Evolutionary conservation across 306 rosid genomes (phyloP), one percentile per base, ranked within the genome.

Genomic region (Dryas drummondii): DNA sequence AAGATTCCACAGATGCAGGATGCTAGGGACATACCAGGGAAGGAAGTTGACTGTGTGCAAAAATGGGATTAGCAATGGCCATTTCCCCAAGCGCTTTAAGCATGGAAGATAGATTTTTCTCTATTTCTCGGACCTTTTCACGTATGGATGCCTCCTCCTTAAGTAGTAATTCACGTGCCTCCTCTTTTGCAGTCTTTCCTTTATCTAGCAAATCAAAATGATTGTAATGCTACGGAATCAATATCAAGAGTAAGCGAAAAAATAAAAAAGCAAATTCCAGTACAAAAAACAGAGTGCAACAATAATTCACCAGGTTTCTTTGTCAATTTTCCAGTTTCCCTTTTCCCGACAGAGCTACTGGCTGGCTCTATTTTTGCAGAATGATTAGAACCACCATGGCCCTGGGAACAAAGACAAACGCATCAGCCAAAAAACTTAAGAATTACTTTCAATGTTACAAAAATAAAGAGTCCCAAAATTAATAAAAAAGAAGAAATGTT

Each of bases 131-230:
- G 55, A 94, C 91, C 79, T 86, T 89, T 66, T 87, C 91, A 56
- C 97, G 96, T 70, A 89, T 64, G 40, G 89, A 86, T 60, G 96
- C 91, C 82, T 94, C 99, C 89, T 94, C 97, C 75, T 81, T 85
- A 26, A 92, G 97, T 46, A 79, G 82, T 71, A 89, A 84, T 65
- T 92, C 99, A 42, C 99, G 87, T 61, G 97, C 97, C 87, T 94
- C 97, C 80, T 92, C 97, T 80, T 94, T 94, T 32, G 93, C 96
- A 14, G 97, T 90, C 84, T 85, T 94, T 48, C 91, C 91, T 81
- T 94, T 94, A 74, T 94, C 99, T 92, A 82, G 48, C 65, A 66
- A 70, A 72, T 59, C 7, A 26, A 46, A 58, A 50, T 19, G 12
- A 71, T 19, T 15, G 16, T 15, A 42, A 16, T 0, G 6, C 64